These are phyloP conservation scores for Capniomyces stellatus DNA, from an alignment of 371 early-diverging fungal species.

Conservation along the genomic window DNA sequence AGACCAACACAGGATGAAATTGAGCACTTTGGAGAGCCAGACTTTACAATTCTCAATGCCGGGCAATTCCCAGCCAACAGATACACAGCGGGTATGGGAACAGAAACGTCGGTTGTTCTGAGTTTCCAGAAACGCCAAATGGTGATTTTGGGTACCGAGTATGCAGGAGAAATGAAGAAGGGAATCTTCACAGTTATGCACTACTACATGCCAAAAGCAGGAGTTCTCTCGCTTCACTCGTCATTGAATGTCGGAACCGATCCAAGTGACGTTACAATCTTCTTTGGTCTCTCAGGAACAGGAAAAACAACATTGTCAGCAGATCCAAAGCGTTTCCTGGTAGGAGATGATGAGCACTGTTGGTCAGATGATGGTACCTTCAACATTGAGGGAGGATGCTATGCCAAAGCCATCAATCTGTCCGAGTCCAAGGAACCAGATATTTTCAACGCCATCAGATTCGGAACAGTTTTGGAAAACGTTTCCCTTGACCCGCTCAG, in stretches of 20 bases:
- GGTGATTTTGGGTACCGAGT: conserved; percentile 93
- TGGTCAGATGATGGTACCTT: conserved; percentile 92
- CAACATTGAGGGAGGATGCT: conserved; percentile 98
- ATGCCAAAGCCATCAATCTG: conserved; percentile 91
- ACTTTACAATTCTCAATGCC: conserved; percentile 92
- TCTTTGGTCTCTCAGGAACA: conserved; percentile 95
- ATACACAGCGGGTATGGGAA: conserved; percentile 92
- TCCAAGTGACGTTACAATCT: conserved; percentile 76
- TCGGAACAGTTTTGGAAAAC: conserved; percentile 90
- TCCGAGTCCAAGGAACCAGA: conserved; percentile 94
- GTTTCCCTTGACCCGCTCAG: conserved; percentile 69
- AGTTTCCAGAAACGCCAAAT: conserved; percentile 64
- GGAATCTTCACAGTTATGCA: conserved; percentile 97
- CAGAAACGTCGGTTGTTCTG: conserved; percentile 76
- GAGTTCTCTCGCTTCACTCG: conserved; percentile 90
- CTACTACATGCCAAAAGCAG: conserved; percentile 92
- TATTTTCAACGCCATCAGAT: conserved; percentile 87
- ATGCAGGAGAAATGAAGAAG: conserved; percentile 99
- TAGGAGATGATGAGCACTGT: conserved; percentile 98
- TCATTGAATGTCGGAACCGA: conserved; percentile 75
- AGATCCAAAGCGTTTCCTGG: conserved; percentile 78
- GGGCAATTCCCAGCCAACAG: conserved; percentile 92
- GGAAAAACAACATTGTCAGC: conserved; percentile 96
- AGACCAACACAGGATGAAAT: conserved; percentile 82
- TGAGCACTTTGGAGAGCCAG: conserved; percentile 75